phyloP scores from a whole-genome alignment of 495 filamentous ascomycete species.

The Gamarada debralockiae region DNA sequence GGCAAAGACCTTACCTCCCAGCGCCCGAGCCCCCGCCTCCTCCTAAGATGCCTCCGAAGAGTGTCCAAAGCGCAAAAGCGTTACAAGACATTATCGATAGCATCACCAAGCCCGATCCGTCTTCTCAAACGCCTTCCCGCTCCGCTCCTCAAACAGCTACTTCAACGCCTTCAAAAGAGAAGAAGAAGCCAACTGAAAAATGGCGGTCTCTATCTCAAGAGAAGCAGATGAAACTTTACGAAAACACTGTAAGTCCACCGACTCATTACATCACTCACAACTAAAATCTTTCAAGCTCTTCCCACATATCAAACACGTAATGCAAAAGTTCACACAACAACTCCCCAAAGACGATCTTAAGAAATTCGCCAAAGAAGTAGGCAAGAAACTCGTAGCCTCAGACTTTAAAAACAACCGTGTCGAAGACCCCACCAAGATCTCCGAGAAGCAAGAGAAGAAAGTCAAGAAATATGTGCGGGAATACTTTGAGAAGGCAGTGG shows the following conservation, averaged over 20 bases:
- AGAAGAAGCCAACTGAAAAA: constrained; percentile 64
- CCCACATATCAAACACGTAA: constrained; percentile 77
- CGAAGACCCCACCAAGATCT: constrained; percentile 74
- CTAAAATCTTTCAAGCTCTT: constrained; percentile 54
- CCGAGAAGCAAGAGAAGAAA: constrained; percentile 72
- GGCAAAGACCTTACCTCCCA: constrained; percentile 68
- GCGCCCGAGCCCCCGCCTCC: constrained; percentile 58
- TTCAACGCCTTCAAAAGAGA: constrained; percentile 55
- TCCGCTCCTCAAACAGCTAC: constrained; percentile 9
- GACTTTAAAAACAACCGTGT: constrained; percentile 88
- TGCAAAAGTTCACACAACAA: constrained; percentile 80
- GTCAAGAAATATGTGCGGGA: constrained; percentile 77
- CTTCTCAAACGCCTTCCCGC: constrained; percentile 37
- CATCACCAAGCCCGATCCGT: constrained; percentile 61
- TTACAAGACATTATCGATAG: constrained; percentile 84
- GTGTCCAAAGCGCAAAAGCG: constrained; percentile 47
- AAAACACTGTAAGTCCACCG: constrained; percentile 68
- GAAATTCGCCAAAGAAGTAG: constrained; percentile 78
- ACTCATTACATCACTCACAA: constrained; percentile 6
- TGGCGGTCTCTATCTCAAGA: constrained; percentile 77
- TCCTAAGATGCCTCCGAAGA: constrained; percentile 61
- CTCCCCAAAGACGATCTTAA: constrained; percentile 86
- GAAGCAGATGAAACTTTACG: constrained; percentile 90
- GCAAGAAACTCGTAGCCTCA: constrained; percentile 81
- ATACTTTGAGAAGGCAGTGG: constrained; percentile 80